These are phyloP conservation scores for Haplosporangium sp. DNA, from an alignment of 371 early-diverging fungal genomes.

Conservation along the genomic window DNA sequence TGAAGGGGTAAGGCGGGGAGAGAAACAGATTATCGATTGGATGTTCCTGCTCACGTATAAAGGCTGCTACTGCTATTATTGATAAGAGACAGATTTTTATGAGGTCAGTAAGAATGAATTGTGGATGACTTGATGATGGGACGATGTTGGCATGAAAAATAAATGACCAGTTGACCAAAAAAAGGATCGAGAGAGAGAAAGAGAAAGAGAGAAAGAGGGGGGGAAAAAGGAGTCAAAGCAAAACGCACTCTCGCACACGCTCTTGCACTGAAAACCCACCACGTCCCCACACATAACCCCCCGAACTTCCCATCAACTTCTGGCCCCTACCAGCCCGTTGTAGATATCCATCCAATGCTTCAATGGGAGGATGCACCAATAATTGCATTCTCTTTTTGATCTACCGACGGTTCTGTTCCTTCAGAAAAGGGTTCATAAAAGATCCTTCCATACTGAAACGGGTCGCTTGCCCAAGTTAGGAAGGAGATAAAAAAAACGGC, in stretches of 20 bases:
- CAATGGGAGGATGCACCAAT: background rate
- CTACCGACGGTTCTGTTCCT: no score
- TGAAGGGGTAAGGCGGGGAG: background rate
- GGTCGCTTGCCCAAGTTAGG: no score
- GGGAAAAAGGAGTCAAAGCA: no score
- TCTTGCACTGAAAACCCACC: slow-evolving; percentile 2
- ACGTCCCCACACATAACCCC: background rate
- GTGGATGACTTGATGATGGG: background rate
- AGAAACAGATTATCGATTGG: background rate
- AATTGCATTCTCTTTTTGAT: no score
- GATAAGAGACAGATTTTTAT: no score
- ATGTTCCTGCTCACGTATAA: no score
- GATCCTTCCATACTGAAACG: no score
- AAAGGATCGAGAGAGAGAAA: slow-evolving; percentile 1
- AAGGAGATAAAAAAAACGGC: no score
- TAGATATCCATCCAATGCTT: background rate
- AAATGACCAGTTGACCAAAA: background rate
- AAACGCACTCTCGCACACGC: no score
- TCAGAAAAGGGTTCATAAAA: no score
- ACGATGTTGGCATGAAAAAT: background rate
- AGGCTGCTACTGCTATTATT: no score
- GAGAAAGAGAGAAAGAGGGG: slow-evolving; percentile 4
- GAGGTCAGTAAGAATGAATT: background rate
- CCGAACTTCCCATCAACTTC: background rate
- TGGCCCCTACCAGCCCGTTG: background rate